Conservation (phyloP, 2,329 filamentous ascomycete species). For the Alternaria viburni region DNA sequence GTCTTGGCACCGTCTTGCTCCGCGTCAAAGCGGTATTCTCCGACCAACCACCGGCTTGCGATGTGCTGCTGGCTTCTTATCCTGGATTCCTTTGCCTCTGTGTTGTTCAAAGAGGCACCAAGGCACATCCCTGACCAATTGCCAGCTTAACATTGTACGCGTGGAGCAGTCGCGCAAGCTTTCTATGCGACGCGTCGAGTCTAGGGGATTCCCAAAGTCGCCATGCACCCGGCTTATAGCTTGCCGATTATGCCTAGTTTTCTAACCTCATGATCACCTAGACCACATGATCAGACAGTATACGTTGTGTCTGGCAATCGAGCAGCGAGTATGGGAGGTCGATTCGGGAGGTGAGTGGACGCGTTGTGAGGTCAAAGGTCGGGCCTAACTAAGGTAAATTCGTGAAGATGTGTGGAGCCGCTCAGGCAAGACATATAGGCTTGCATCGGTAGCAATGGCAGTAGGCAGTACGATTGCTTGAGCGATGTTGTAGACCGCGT, state of each 20-base stretch:
- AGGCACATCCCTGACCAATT: background rate
- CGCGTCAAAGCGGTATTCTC: background rate
- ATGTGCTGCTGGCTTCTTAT: background rate
- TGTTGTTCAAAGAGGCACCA: background rate
- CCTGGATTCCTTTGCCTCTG: background rate
- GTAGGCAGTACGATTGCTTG: background rate
- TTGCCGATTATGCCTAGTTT: background rate
- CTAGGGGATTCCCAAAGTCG: background rate
- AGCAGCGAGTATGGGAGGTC: background rate
- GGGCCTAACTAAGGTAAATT: background rate
- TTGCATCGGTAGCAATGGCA: background rate
- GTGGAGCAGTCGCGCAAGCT: background rate
- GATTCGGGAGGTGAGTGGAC: background rate
- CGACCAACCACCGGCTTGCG: background rate
- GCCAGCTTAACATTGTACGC: background rate
- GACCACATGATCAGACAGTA: background rate
- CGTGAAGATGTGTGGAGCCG: background rate
- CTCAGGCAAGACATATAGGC: accelerated
- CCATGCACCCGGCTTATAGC: background rate
- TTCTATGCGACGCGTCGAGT: background rate
- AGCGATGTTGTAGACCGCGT: background rate
- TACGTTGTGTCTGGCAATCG: background rate
- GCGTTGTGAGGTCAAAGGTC: background rate
- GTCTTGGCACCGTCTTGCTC: background rate
- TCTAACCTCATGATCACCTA: background rate